Evolutionary conservation across 352 stramenopile species (phyloP), one percentile per base, ranked within the genome.

Genomic region (Lagenidium sp.): DNA sequence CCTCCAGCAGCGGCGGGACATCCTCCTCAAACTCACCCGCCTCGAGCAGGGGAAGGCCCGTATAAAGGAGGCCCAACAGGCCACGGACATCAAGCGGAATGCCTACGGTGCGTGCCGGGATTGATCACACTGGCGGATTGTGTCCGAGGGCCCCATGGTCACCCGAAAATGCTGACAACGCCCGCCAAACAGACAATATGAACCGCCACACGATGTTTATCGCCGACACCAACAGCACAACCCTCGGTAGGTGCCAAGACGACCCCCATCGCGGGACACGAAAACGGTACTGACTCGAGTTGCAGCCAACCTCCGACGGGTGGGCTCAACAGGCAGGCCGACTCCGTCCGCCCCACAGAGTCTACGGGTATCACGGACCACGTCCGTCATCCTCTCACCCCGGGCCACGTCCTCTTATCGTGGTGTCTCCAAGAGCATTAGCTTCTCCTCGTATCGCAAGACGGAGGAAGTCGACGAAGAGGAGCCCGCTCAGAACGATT

Each of bases 391-490:
- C 12, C 49, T 89, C 30, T 83, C 71, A 11, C 74, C 68, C 24
- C 58, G 32, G 51, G 65, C 23, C 29, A 42, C 53, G 22, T 53
- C 42, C n/a, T 75, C 66, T 13, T 41, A 61, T 4, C 65, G 65
- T 40, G 51, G 67, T 6, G 66, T 81, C 45, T 85, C 74, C 32
- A 90, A 90, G 65, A 90, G 77, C 47, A 65, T 90, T 34, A 90
- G 69, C 41, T 54, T 81, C n/a, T n/a, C n/a, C n/a, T n/a, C n/a
- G n/a, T n/a, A n/a, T 29, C 63, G 38, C 23, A 65, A 66, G 11
- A 63, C 52, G 32, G 41, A 83, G 31, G 59, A 77, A 15, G 28
- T 8, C 49, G 69, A 83, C 30, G 73, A 86, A 30, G 73, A 85
- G 28, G 72, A 85, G 47, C 77, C 77, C 28, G 62, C 71, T 31